Evolutionary conservation across 352 stramenopile species (phyloP), one percentile per base, ranked within the genome.

Genomic region (Aphanomyces stellatus): DNA sequence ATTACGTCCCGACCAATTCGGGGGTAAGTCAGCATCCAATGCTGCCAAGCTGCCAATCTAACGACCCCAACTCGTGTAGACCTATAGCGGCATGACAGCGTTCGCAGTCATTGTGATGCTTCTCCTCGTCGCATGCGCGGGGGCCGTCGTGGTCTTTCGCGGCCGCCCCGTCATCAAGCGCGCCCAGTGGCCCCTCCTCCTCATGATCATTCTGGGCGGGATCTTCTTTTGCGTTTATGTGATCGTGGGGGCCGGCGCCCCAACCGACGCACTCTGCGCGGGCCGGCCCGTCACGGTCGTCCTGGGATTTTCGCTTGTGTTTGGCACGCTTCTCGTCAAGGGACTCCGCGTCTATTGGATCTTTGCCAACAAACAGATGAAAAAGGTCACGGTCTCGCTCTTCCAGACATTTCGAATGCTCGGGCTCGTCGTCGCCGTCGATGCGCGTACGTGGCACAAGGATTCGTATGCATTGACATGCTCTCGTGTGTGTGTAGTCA

Each of bases 341-440:
- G 81, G 72, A 0, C 51, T 85, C 6, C 74, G 79, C 0, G 79
- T 88, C 0, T 88, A 88, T 55, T 75, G 76, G 4, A 74, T 88
- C 2, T 86, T 88, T 69, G 65, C 81, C 65, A 51, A 49, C 13
- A 73, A 66, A 4, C 61, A 73, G 3, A 74, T 88, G 70, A 85
- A 82, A 43, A 64, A 74, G 4, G 37, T 46, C 37, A 46, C 13
- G n/a, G 37, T 46, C 0, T n/a, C 37, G 37, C 37, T 46, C 37
- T 11, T 46, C 37, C 13, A 11, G 37, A 46, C n/a, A 11, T 11
- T 46, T 19, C 11, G n/a, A 46, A n/a, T 19, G 37, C 37, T 46
- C 2, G 11, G 13, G 0, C n/a, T 46, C 11, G n/a, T 46, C 37
- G 11, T 46, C 37, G 37, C 37, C 37, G n/a, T 46, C 37, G 37